These are phyloP conservation scores for Diplocarpon mali DNA, from an alignment of 2,329 filamentous ascomycete species.

Conservation along the genomic window DNA sequence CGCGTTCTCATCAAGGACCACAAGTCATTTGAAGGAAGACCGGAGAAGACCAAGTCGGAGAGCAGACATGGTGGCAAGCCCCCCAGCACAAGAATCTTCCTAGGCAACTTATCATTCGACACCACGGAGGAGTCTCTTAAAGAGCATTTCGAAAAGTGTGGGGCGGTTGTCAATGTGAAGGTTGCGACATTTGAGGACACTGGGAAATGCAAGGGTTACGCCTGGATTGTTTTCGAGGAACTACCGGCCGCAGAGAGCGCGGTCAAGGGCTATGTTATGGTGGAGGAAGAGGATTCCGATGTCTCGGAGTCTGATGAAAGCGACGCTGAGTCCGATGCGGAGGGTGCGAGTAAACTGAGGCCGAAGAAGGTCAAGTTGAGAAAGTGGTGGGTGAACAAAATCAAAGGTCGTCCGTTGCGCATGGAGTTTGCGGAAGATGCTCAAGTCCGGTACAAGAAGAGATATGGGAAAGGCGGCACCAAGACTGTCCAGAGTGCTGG, in stretches of 20 bases:
- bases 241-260: conserved; percentile 63
- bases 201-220: conserved; percentile 96
- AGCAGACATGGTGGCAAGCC: conserved; percentile 38
- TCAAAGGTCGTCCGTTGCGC: conserved; percentile 70
- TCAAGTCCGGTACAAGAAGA: conserved; percentile 81
- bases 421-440: conserved; percentile 93
- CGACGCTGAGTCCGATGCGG: conserved; percentile 26
- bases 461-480: conserved; percentile 65
- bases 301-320: conserved; percentile 20
- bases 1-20: conserved; percentile 88
- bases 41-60: conserved; percentile 45
- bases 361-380: conserved; percentile 52
- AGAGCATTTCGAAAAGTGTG: conserved; percentile 76
- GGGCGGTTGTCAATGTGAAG: conserved; percentile 71
- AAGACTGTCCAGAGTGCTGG: conserved; percentile 18
- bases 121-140: conserved; percentile 70
- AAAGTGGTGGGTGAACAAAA: conserved; percentile 78
- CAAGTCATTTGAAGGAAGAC: conserved; percentile 82
- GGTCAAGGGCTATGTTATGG: conserved; percentile 71
- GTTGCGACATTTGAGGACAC: conserved; percentile 93
- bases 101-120: conserved; percentile 81
- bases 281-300: conserved; percentile 40
- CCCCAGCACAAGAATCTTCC: conserved; percentile 72
- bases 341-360: conserved; percentile 34
- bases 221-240: conserved; percentile 85